phyloP scores from a whole-genome alignment of 2,329 filamentous ascomycete species.

The Podosphaera xanthii region DNA sequence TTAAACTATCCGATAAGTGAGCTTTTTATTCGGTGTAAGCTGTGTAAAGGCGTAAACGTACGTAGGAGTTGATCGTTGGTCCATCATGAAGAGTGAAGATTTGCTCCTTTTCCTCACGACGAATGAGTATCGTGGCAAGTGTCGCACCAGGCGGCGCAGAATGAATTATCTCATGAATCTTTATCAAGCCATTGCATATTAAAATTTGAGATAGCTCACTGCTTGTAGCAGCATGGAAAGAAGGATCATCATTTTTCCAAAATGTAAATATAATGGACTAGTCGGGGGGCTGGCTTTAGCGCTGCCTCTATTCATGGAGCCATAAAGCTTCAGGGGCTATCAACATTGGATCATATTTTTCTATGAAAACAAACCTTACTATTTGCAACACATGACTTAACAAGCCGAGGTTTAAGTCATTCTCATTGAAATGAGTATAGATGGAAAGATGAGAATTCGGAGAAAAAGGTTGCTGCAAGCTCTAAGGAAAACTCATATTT shows the following conservation, averaged over 20 bases:
- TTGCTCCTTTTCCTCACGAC: background rate
- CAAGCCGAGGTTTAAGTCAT: background rate
- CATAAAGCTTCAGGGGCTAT: background rate
- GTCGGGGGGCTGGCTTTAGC: background rate
- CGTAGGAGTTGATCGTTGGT: background rate
- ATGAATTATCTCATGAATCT: background rate
- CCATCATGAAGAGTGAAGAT: background rate
- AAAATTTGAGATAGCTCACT: background rate
- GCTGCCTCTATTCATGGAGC: background rate
- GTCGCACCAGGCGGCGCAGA: background rate
- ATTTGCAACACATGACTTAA: background rate
- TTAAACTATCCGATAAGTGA: conserved; percentile 10
- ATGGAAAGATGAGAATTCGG: too few relatives aligned
- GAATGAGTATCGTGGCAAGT: background rate
- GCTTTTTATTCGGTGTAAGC: conserved; percentile 4
- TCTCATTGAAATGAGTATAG: too few relatives aligned
- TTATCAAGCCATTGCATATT: background rate
- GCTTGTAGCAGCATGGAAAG: background rate
- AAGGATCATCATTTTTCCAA: background rate
- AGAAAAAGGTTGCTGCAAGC: too few relatives aligned
- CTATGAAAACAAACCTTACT: background rate
- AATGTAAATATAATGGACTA: background rate
- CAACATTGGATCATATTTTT: background rate
- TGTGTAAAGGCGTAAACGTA: background rate
- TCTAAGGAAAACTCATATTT: too few relatives aligned